Percentiles rank a stretch among this genome's conserved stretches.
Conservation (phyloP, 2,329 filamentous ascomycete genomes). For the Fusarium decemcellulare region DNA sequence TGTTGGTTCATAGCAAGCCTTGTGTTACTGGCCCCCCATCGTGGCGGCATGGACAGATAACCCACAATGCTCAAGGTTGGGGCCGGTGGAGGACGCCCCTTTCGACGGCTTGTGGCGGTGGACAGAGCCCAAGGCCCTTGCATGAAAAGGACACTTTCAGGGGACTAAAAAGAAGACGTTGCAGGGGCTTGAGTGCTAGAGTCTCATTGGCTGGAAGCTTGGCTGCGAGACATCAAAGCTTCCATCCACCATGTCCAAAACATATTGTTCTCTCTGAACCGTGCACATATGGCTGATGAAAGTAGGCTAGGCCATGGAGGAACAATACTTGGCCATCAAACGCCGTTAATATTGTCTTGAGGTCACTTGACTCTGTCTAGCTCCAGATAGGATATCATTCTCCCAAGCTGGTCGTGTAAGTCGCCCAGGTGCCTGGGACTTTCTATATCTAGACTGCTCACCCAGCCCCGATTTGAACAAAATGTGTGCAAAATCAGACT, state of each 20-base stretch:
- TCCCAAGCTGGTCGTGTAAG: background rate
- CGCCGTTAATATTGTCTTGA: constrained; percentile 3
- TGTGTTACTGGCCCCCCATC: too few species aligned
- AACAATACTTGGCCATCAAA: background rate
- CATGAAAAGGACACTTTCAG: background rate
- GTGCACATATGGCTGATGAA: background rate
- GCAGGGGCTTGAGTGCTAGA: constrained; percentile 16
- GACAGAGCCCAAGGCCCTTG: constrained; percentile 17
- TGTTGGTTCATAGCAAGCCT: too few species aligned
- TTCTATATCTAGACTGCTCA: background rate
- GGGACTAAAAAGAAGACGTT: constrained; percentile 2
- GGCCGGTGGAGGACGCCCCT: constrained; percentile 8
- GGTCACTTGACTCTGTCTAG: background rate
- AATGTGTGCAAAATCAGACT: background rate
- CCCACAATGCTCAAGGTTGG: background rate
- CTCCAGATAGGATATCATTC: background rate
- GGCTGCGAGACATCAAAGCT: constrained; percentile 53
- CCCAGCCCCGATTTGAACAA: background rate
- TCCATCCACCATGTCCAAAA: background rate
- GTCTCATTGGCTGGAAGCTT: constrained; percentile 52
- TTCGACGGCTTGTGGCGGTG: constrained; percentile 14
- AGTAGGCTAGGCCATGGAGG: background rate
- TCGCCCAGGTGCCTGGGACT: background rate
- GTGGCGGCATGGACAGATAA: background rate
- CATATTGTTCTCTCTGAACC: background rate